Conservation (phyloP, 2,329 filamentous ascomycete genomes). For the Neonectria ditissima region DNA sequence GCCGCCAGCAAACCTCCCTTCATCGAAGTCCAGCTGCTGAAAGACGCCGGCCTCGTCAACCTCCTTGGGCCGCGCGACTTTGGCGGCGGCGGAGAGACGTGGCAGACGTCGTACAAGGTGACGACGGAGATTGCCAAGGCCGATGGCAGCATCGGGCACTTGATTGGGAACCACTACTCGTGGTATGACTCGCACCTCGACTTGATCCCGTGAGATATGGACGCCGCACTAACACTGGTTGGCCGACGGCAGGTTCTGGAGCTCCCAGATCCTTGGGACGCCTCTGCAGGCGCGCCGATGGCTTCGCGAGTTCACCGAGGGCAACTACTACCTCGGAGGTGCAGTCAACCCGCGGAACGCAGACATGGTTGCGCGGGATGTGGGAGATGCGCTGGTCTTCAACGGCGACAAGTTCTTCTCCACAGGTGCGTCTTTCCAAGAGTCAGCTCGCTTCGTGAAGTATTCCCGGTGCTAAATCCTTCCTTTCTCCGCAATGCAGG, state of each 20-base stretch:
- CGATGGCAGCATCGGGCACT: slow-evolving; percentile 57
- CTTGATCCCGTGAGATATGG: too few relatives aligned
- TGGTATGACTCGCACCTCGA: not conserved
- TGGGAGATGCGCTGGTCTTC: slow-evolving; percentile 68
- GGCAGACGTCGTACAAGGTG: slow-evolving; percentile 65
- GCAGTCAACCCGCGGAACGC: slow-evolving; percentile 74
- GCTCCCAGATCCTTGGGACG: not conserved
- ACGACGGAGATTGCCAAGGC: slow-evolving; percentile 73
- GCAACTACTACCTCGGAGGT: slow-evolving; percentile 75
- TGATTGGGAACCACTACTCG: not conserved
- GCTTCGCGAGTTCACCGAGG: slow-evolving; percentile 68
- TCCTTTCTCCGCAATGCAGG: slow-evolving; percentile 65
- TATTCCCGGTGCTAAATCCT: not conserved
- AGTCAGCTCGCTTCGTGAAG: not conserved
- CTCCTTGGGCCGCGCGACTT: slow-evolving; percentile 54
- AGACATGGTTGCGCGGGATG: slow-evolving; percentile 66
- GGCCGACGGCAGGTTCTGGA: slow-evolving; percentile 43
- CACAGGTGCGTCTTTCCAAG: not conserved
- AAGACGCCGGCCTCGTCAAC: slow-evolving; percentile 55
- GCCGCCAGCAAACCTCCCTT: slow-evolving; percentile 54
- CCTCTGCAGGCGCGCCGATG: slow-evolving; percentile 52
- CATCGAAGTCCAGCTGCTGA: slow-evolving; percentile 55
- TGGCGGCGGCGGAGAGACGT: slow-evolving; percentile 57
- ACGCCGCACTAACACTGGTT: slow-evolving; percentile 27
- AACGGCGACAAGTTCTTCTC: slow-evolving; percentile 71